Conservation (phyloP, 2,329 filamentous ascomycete species). For the Chaetomium sp. region DNA sequence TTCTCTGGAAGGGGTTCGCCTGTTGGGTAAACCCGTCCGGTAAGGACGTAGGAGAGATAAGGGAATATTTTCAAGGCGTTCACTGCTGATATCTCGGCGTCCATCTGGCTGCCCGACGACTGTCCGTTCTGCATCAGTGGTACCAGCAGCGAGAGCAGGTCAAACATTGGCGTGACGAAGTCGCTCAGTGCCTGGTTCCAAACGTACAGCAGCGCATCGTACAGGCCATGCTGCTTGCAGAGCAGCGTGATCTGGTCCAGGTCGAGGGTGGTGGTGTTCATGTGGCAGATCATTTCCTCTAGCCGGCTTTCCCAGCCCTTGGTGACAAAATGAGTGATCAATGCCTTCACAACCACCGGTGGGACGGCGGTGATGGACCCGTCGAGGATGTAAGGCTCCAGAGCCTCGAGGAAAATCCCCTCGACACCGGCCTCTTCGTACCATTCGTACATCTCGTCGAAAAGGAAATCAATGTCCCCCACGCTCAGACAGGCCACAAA, state of each 20-base stretch:
- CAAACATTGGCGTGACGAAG: conserved; percentile 86
- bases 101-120: conserved; percentile 54
- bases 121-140: conserved; percentile 60
- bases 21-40: conserved; percentile 87
- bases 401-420: conserved; percentile 79
- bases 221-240: conserved; percentile 89
- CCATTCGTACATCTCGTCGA: conserved; percentile 86
- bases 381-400: conserved; percentile 87
- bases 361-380: conserved; percentile 74
- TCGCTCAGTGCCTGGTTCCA: conserved; percentile 92
- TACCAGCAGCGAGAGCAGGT: conserved; percentile 71
- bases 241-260: conserved; percentile 88
- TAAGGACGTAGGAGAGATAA: conserved; percentile 89
- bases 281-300: conserved; percentile 92
- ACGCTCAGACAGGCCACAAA: conserved; percentile 82
- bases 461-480: conserved; percentile 78
- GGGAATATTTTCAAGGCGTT: conserved; percentile 91
- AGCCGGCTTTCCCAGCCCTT: conserved; percentile 75
- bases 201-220: conserved; percentile 93
- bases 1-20: conserved; percentile 72
- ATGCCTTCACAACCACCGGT: conserved; percentile 79
- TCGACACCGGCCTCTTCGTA: conserved; percentile 77
- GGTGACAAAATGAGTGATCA: conserved; percentile 78
- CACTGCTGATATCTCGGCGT: conserved; percentile 63
- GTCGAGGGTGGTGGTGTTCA: conserved; percentile 88